Base-by-base conservation (phyloP, 2,329 filamentous ascomycete species). In the Alternaria metachromatica region DNA sequence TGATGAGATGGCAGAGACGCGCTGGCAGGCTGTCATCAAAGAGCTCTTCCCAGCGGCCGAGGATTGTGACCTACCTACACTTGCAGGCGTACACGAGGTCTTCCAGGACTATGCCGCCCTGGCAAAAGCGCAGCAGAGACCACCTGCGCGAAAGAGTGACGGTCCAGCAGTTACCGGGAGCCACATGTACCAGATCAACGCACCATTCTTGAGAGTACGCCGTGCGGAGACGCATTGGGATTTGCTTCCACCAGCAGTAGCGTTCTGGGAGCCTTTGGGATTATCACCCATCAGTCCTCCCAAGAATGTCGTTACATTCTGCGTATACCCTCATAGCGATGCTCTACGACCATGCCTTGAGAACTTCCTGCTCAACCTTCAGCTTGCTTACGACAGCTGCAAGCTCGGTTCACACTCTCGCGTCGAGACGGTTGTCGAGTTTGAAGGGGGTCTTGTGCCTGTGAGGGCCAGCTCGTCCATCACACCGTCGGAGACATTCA, bases 181-280 rank as follows among this genome's bases (percentile, higher is more conserved):
- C 45, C 76, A 78, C 44, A 69, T 79, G 58, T 72, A 74, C 43
- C 71, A 67, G n/a, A 87, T 96, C 3, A 86, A 87, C 2, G 83
- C 89, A 0, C 92, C 92, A 2, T 90, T 92, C 72, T 82, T 96
- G 41, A 89, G 92, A 68, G 83, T 96, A 11, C 89, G 90, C 53
- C 86, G 92, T 57, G 87, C 89, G 20, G 90, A 93, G 43, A 85
- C 86, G 2, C 87, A 87, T 51, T 86, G 94, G 60, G 92, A 93
- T 11, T 84, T 96, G 43, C 83, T 95, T 21, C 91, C 93, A 2
- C 87, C 92, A 1, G 90, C 92, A 0, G 82, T 95, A 20, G 82
- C 86, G 1, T 97, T 96, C 73, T 96, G 93, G 93, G 92, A 96
- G 74, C 89, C 90, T 50, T 82, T 96, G 18, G 91, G 92, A 0